These are phyloP conservation scores for Lipomyces yamanashiensis DNA, from an alignment of 805 yeast species.

Conservation along the genomic window DNA sequence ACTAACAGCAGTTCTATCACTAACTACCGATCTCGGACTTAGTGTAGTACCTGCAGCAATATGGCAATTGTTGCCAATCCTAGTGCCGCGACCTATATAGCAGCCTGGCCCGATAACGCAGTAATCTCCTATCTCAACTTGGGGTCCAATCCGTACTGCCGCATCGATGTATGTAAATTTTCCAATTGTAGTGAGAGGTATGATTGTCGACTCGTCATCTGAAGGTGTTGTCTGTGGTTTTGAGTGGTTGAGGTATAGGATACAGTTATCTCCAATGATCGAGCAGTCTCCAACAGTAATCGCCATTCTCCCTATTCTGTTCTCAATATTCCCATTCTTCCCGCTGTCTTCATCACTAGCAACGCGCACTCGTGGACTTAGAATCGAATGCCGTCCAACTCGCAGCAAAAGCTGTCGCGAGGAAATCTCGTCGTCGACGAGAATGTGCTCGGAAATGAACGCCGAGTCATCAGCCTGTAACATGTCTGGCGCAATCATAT, in stretches of 20 bases:
- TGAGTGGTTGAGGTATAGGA: not conserved
- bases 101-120: constrained; percentile 20
- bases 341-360: not conserved
- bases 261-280: constrained; percentile 21
- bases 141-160: constrained; percentile 14
- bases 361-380: constrained; percentile 22
- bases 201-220: no score
- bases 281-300: constrained; percentile 22
- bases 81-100: constrained; percentile 12
- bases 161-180: constrained; percentile 21
- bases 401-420: not conserved
- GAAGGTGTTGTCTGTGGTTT: not conserved
- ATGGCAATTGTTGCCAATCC: constrained; percentile 18
- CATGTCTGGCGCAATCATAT: constrained; percentile 21
- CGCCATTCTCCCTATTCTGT: not conserved
- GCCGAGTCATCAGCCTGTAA: constrained; percentile 17
- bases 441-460: constrained; percentile 26
- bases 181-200: not conserved
- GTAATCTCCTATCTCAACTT: constrained; percentile 17
- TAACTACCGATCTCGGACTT: constrained; percentile 1
- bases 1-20: constrained; percentile 11
- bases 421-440: constrained; percentile 6
- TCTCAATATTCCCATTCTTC: not conserved
- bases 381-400: constrained; percentile 19
- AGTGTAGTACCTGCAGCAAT: constrained; percentile 23